Evolutionary conservation across 164 flowering plant genomes (phyloP), one percentile per base, ranked within the genome.

Genomic region (Piper betle): DNA sequence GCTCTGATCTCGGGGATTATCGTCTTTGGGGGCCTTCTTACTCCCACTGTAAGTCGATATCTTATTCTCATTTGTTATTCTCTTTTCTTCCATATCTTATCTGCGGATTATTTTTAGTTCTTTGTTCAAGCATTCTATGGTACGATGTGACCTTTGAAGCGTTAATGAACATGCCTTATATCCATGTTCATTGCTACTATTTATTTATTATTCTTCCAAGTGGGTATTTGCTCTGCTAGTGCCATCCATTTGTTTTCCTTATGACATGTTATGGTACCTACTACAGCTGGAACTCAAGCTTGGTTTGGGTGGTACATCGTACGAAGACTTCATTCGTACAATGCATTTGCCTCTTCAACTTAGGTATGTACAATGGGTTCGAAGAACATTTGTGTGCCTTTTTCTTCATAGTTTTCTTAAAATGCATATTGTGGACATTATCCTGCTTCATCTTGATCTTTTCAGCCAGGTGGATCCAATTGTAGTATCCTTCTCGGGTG

Each of bases 391-490:
- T 15, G 8, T 10, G 50, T 43, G 2, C 50, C 8, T 43, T 43
- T 43, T 43, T 1, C 12, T 43, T 3, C 12, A 8, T 43, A 8
- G 12, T 43, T 15, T 15, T 15, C 8, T 10, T 8, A 43, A 43
- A 43, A 43, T 43, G 50, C 50, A 8, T 43, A 43, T 7, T 8
- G 50, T 43, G 2, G 12, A 43, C 12, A 43, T 43, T 41, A 41
- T 41, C 9, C 2, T 43, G 8, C 50, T 43, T 43, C 12, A 3
- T 43, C 50, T 43, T 43, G 50, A 43, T 8, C 50, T 52, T 6
- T 18, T 62, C 82, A 92, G 98, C 71, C 93, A 87, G 82, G 98
- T 88, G 50, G 98, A 92, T 64, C 98, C 98, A 39, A 92, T 88
- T 19, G 98, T 92, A 64, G 95, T 94, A 58, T 91, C 97, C 53